Evolutionary conservation across 805 yeast species (phyloP), one percentile per base, ranked within the genome.

Genomic region (Metschnikowia hibisci): DNA sequence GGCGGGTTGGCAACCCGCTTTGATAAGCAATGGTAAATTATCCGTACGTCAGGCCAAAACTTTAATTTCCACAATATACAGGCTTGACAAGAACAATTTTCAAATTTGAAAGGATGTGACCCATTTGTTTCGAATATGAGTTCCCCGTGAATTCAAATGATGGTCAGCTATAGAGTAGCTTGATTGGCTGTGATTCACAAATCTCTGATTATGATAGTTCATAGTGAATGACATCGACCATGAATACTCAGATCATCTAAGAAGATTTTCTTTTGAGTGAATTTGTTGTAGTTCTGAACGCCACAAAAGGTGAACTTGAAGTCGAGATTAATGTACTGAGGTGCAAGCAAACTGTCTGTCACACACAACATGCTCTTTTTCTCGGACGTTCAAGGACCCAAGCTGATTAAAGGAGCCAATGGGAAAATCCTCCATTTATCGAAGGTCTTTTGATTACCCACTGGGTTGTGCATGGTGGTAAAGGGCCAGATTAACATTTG

Each of bases 401-500:
- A 50, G 12, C 45, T 29, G 30, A 56, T 47, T 34, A 57, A 58
- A 30, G 62, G 63, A 8, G 60, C 59, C 40, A 57, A 46, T 4
- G 61, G 45, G 37, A 55, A 57, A 6, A 60, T 41, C 4, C 22
- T 18, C 4, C 38, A 48, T 34, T 58, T 56, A 5, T 40, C 42
- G 39, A 49, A 58, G 30, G 42, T 41, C 30, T 30, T 26, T 37
- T 55, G 57, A 36, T 56, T 59, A n/a, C 41, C 46, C 27, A 36
- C 53, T 13, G 63, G 62, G 1, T 60, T 51, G 44, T 57, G 61
- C 43, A 62, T 46, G 14, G 63, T 59, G 10, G 41, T 42, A 39
- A 56, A 58, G 14, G 62, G 61, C 63, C 63, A 59, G 33, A 56
- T 40, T 15, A 59, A 42, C 38, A 55, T 45, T 43, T 45, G 50